Conservation (phyloP, 352 stramenopile genomes). For the Phytopythium kandeliae region DNA sequence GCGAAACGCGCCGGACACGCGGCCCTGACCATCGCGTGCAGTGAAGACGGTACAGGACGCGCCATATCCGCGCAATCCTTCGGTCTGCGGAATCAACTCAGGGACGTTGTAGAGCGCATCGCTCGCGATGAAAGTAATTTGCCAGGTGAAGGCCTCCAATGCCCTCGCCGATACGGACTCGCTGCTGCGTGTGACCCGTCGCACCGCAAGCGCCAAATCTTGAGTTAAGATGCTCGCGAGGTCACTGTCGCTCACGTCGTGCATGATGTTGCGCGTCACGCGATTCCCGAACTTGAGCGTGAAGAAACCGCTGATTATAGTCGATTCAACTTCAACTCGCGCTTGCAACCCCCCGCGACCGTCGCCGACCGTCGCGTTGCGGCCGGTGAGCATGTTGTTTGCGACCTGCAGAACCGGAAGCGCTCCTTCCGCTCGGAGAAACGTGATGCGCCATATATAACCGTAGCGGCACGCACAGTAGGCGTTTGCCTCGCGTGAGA, state of each 20-base stretch:
- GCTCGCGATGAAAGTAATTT: conserved; percentile 67
- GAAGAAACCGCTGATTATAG: conserved; percentile 54
- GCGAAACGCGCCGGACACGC: conserved; percentile 62
- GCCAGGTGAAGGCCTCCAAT: conserved; percentile 65
- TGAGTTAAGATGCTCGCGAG: conserved; percentile 52
- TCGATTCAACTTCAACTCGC: conserved; percentile 53
- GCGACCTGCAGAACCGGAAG: conserved; percentile 36
- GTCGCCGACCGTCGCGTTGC: conserved; percentile 48
- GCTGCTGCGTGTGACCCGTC: conserved; percentile 38
- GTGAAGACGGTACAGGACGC: conserved; percentile 43
- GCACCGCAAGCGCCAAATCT: conserved; percentile 52
- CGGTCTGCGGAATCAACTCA: conserved; percentile 38
- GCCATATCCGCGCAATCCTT: conserved; percentile 53
- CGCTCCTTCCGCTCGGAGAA: conserved; percentile 57
- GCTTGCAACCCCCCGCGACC: conserved; percentile 32
- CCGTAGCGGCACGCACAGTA: conserved; percentile 66
- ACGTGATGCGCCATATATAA: conserved; percentile 77
- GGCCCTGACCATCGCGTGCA: conserved; percentile 48
- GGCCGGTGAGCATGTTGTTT: conserved; percentile 45
- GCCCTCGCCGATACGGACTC: conserved; percentile 12
- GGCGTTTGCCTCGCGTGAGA: conserved; percentile 52
- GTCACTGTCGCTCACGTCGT: conserved; percentile 48
- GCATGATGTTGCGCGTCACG: conserved; percentile 66
- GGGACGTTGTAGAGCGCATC: conserved; percentile 59
- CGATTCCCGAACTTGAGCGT: conserved; percentile 48